phyloP scores from a whole-genome alignment of 208 protist species.

The Leishmania martiniquensis region DNA sequence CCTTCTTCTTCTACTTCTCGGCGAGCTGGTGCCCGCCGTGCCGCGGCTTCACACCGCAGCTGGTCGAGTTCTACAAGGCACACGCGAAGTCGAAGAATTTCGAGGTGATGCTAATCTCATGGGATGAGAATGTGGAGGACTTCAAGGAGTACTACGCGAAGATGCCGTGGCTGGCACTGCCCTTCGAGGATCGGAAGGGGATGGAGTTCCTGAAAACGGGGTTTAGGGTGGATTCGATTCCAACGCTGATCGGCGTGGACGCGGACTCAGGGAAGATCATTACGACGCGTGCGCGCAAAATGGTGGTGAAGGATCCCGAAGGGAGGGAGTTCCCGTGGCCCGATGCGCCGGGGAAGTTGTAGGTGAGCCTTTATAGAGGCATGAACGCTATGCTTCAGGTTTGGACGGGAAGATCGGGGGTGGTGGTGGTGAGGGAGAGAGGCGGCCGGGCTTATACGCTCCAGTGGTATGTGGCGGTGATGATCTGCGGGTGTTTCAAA shows the following conservation, averaged over 20 bases:
- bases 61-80: slow-evolving; percentile 86
- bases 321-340: slow-evolving; percentile 74
- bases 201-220: slow-evolving; percentile 53
- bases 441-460: no score
- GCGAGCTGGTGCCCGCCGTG: slow-evolving; percentile 96
- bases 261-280: slow-evolving; percentile 77
- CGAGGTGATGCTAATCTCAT: slow-evolving; percentile 82
- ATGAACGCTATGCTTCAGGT: not conserved
- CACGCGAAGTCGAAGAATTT: slow-evolving; percentile 79
- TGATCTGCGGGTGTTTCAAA: not conserved
- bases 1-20: slow-evolving; percentile 90
- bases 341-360: slow-evolving; percentile 25
- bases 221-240: slow-evolving; percentile 80
- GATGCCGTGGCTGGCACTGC: slow-evolving; percentile 85
- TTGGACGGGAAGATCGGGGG: not conserved
- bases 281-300: slow-evolving; percentile 55
- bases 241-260: slow-evolving; percentile 76
- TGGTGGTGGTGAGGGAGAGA: not conserved
- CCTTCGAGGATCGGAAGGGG: slow-evolving; percentile 52
- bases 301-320: slow-evolving; percentile 70
- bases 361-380: not conserved
- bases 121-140: slow-evolving; percentile 82
- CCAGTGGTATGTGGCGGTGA: not conserved
- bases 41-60: slow-evolving; percentile 89
- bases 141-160: slow-evolving; percentile 77